Evolutionary conservation across 345 rosid genomes (phyloP), one percentile per base, ranked within the genome.

Genomic region (Viola odorata): DNA sequence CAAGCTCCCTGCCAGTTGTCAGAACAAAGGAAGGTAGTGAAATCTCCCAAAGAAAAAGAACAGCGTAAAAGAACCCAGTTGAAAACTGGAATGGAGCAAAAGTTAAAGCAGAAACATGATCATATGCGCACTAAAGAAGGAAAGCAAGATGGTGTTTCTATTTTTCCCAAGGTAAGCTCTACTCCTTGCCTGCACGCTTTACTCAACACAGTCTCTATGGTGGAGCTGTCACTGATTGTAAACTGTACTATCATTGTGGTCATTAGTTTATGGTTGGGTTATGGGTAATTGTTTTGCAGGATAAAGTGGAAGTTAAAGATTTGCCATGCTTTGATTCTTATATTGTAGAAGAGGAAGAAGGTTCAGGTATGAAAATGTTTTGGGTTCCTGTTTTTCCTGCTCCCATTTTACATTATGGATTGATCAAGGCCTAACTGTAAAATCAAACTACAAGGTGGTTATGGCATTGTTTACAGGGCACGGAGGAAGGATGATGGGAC

Each of bases 391-490:
- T 10, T 37, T 49, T 36, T 49, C 13, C 16, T 54, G 36, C 36
- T 44, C 12, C 5, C 7, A 45, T 55, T 13, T 32, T n/a, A 40
- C 7, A 40, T 62, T 52, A 10, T 5, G 38, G 39, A 60, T 63
- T 38, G 47, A 38, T 50, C 67, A 61, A 61, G 58, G 12, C 50
- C 60, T 45, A 53, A 61, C 40, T 13, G 53, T 32, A 71, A 69
- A 61, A 66, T 54, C 39, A n/a, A 58, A 72, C 64, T 75, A 64
- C 70, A 78, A 94, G 99, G 99, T 59, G 99, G 99, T 58, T 90
- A 90, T 67, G 99, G 99, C 53, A 82, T 75, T 70, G 99, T 94
- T 55, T 94, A 88, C 67, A 82, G 86, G 69, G 97, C 96, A 47
- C 62, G 72, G 48, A 88, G 87, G 73, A 86, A 82, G 74, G 63